Evolutionary conservation across 257 asterid species (phyloP), one percentile per base, ranked within the genome.

Genomic region (Primulina eburnea): DNA sequence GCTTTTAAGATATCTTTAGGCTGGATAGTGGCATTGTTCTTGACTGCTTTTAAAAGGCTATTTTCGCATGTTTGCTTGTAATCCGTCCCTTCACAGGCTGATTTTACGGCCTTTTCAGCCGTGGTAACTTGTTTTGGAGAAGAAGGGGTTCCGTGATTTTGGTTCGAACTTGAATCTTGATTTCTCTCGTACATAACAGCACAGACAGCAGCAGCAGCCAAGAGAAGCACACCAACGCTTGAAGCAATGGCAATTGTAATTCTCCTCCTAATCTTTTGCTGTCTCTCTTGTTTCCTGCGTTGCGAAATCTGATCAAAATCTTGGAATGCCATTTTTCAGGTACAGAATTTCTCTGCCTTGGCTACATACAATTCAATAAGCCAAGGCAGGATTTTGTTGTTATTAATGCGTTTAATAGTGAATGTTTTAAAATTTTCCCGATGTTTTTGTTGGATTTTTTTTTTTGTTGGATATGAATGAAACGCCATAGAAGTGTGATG

Each of bases 281-380:
- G 56, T 29, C 82, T 71, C 50, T 89, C 96, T 17, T 73, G 80
- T 64, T 83, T 75, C 3, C 92, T 58, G 61, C 97, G 96, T 64
- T 89, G 90, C 0, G 89, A 77, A 38, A 94, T 89, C 34, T 79
- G 85, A 82, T 94, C 99, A 75, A 94, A 90, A 80, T 94, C 99
- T 76, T 90, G 97, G 79, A 94, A 90, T 5, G 99, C 96, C 99
- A 89, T 89, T 76, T 52, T 1, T 8, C 30, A n/a, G 7, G 60
- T 62, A 73, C 60, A 80, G 65, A 70, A 62, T 60, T 38, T 21
- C 77, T 72, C 96, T 85, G 85, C 89, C 84, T 85, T 78, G 83
- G 89, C 78, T 28, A 68, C 84, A 73, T 80, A 66, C 72, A 80
- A 78, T 59, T 66, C 72, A 61, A 38, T 0, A 34, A 83, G 82